Evolutionary conservation across 345 rosid genomes (phyloP).

Genomic region (Pelargonium nanum): DNA sequence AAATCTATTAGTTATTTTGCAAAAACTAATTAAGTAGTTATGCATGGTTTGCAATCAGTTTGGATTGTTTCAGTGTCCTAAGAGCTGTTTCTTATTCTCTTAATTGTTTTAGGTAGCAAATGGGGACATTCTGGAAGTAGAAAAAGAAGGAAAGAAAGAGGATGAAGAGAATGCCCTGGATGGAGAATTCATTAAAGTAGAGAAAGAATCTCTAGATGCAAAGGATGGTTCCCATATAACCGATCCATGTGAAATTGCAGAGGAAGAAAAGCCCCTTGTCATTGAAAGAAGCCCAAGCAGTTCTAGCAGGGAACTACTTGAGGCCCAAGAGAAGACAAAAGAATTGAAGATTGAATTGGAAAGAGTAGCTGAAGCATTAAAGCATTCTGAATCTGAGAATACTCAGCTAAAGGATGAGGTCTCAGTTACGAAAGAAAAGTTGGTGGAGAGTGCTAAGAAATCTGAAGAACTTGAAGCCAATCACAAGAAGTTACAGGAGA

Average conservation of each 20-base stretch:
- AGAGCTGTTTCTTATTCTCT: slow-evolving; percentile 11
- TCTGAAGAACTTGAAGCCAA: slow-evolving; percentile 50
- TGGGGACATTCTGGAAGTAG: slow-evolving; percentile 35
- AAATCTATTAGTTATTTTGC: not conserved
- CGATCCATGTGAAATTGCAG: slow-evolving; percentile 15
- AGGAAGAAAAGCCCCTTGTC: slow-evolving; percentile 18
- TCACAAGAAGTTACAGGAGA: slow-evolving; percentile 59
- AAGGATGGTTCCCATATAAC: slow-evolving; percentile 37
- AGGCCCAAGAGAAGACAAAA: slow-evolving; percentile 72
- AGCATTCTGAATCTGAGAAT: slow-evolving; percentile 62
- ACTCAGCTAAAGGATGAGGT: slow-evolving; percentile 42
- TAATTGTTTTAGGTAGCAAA: slow-evolving; percentile 30
- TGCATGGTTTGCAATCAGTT: not conserved
- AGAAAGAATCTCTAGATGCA: slow-evolving; percentile 60
- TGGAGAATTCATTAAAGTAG: slow-evolving; percentile 91
- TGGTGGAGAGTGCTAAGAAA: slow-evolving; percentile 46
- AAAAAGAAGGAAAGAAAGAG: slow-evolving; percentile 50
- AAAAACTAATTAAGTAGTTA: not conserved
- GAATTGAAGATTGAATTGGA: slow-evolving; percentile 72
- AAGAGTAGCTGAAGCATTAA: slow-evolving; percentile 54
- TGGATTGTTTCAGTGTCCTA: slow-evolving; percentile 5
- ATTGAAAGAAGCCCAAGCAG: slow-evolving; percentile 42
- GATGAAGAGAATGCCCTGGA: slow-evolving; percentile 65
- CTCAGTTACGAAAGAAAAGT: slow-evolving; percentile 41
- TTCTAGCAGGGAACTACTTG: slow-evolving; percentile 60